These are phyloP conservation scores for Leishmania major DNA, from an alignment of 208 protist genomes.

Conservation along the genomic window DNA sequence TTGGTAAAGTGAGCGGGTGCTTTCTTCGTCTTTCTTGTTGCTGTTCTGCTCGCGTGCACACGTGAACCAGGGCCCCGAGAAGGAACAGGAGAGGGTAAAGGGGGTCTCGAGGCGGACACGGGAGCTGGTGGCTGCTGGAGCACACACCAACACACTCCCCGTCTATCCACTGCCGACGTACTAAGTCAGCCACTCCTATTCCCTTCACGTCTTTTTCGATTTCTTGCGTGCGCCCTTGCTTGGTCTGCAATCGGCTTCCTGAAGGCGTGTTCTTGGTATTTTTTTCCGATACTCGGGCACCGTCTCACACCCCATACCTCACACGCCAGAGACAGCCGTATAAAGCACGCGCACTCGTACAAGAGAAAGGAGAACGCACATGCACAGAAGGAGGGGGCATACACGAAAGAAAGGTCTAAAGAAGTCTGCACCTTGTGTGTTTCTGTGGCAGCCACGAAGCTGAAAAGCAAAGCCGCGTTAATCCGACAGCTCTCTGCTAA, in stretches of 20 bases:
- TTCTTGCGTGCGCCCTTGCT: not conserved
- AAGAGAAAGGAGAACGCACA: not conserved
- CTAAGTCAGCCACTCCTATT: not conserved
- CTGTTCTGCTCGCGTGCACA: not conserved
- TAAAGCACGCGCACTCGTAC: not conserved
- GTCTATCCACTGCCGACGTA: not conserved
- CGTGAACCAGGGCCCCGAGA: not conserved
- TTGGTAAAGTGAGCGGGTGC: not conserved
- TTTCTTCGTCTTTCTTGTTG: not conserved
- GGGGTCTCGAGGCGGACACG: not conserved
- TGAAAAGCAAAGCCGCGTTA: slow-evolving; percentile 27
- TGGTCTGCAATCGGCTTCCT: not conserved
- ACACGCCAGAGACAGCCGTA: too few relatives aligned
- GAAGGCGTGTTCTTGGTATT: not conserved
- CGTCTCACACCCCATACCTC: not conserved
- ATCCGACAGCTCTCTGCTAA: slow-evolving; percentile 30
- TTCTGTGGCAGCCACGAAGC: not conserved
- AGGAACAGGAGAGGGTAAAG: not conserved
- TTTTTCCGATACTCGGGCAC: slow-evolving; percentile 13
- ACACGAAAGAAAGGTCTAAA: not conserved
- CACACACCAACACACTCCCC: not conserved
- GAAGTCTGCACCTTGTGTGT: not conserved
- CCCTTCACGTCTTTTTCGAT: not conserved
- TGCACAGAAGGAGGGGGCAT: not conserved
- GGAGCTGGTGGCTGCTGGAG: not conserved